Evolutionary conservation across 306 rosid genomes (phyloP), one percentile per base, ranked within the genome.

Genomic region (Pyrus bretschneideri): DNA sequence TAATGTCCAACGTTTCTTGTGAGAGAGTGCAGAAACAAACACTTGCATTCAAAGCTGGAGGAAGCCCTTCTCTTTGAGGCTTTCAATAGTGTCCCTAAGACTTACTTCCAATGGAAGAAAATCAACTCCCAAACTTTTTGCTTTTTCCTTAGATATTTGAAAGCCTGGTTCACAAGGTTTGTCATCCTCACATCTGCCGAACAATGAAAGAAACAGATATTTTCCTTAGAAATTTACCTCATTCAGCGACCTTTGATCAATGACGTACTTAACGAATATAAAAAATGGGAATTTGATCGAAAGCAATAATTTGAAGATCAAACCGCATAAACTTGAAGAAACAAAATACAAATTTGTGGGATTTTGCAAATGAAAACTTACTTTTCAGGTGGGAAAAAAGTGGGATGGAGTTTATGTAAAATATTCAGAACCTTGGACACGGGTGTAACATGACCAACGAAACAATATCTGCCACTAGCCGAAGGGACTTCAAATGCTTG

Each of bases 391-490:
- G 25, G 44, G 52, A 15, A 5, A 30, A 79, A 5, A 21, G 27
- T 3, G 30, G 82, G 74, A 40, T 55, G 72, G 35, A 79, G 70
- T 23, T 44, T 10, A 29, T 35, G 23, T 6, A 79, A 46, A 73
- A 79, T 73, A 60, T 31, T 57, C 29, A 73, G 19, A 73, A 12
- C 55, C 44, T 58, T 18, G 0, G 25, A 23, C 44, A 30, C 31
- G 29, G 71, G 79, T 12, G 35, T 33, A 19, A 46, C 33, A 42
- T 59, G 45, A 6, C 61, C 74, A 77, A 67, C 78, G 12, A 81
- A 12, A 55, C 78, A 71, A 58, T 81, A 81, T 66, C 85, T 76
- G 49, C 85, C 81, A 71, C 29, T 72, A 31, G 81, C 81, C 45
- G 74, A 65, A 67, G 74, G 51, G 31, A n/a, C 51, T 58, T 79